Conservation (phyloP, 169 alveolate genomes). For the Plasmodium knowlesi region DNA sequence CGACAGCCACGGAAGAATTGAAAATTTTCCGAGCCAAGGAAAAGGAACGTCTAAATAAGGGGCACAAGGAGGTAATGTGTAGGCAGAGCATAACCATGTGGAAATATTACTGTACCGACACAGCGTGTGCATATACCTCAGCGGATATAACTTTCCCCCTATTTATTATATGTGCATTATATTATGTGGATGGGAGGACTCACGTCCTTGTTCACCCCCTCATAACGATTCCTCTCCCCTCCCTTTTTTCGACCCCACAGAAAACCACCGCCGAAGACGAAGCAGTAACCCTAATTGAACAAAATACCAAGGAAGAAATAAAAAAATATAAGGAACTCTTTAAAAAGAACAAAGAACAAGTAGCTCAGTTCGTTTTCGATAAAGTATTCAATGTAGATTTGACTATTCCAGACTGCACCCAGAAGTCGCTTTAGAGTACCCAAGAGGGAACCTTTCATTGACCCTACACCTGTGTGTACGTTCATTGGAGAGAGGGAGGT, state of each 20-base stretch:
- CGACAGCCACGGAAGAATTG: conserved; percentile 84
- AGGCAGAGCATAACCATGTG: not conserved
- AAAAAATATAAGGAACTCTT: conserved; percentile 54
- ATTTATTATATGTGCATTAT: too few relatives aligned
- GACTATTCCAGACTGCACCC: conserved; percentile 49
- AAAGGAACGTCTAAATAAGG: conserved; percentile 80
- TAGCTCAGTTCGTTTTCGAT: conserved; percentile 60
- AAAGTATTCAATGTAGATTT: conserved; percentile 61
- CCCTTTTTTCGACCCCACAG: not conserved
- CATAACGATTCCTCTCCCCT: not conserved
- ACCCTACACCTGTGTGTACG: not conserved
- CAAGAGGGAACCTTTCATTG: not conserved
- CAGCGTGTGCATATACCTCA: not conserved
- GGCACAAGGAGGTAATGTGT: conserved; percentile 72
- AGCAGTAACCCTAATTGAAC: conserved; percentile 61
- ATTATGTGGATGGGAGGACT: not conserved
- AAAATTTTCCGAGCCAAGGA: conserved; percentile 81
- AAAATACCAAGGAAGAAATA: conserved; percentile 65
- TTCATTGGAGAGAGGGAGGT: not conserved
- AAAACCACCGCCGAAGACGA: conserved; percentile 70
- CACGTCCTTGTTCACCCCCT: too few relatives aligned
- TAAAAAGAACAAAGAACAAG: conserved; percentile 69
- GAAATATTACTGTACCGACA: not conserved
- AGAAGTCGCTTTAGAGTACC: conserved; percentile 17
- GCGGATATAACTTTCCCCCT: not conserved